A percentile compares a stretch with the other conserved stretches of the same genome.
phyloP scores from a whole-genome alignment of 208 protist species.

The Crithidia thermophila region DNA sequence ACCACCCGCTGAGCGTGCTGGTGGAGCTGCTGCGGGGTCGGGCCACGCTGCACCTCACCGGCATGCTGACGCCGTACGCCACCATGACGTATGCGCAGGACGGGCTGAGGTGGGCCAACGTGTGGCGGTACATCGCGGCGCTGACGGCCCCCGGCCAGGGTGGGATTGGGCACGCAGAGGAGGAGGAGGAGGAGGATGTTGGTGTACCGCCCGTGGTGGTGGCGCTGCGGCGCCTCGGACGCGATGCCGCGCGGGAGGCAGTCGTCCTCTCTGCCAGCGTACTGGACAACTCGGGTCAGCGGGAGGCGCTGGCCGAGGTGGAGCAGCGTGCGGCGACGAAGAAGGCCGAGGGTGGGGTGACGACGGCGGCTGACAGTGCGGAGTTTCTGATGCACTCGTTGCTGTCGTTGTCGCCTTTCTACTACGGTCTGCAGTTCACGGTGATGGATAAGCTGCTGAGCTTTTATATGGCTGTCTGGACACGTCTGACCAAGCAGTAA shows the following conservation, averaged over 20 bases:
- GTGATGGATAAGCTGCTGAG: constrained; percentile 70
- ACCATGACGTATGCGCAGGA: constrained; percentile 16
- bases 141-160: background rate
- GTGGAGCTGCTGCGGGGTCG: constrained; percentile 71
- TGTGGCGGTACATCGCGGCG: constrained; percentile 13
- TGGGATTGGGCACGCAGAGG: background rate
- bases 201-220: constrained; percentile 41
- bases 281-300: constrained; percentile 41
- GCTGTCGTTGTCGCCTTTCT: constrained; percentile 60
- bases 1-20: constrained; percentile 73
- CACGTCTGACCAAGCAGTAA: constrained; percentile 54
- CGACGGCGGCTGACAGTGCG: constrained; percentile 58
- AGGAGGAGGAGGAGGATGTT: constrained; percentile 16
- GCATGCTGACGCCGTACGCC: constrained; percentile 59
- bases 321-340: constrained; percentile 29
- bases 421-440: constrained; percentile 59
- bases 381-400: constrained; percentile 48
- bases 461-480: constrained; percentile 88
- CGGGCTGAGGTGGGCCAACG: constrained; percentile 15
- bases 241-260: constrained; percentile 47
- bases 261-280: constrained; percentile 41
- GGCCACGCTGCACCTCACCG: constrained; percentile 68
- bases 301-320: constrained; percentile 41
- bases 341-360: constrained; percentile 22
- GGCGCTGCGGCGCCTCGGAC: constrained; percentile 46